phyloP scores from a whole-genome alignment of 768 basidiomycete genomes.

The Phlebiopsis flavidoalba region DNA sequence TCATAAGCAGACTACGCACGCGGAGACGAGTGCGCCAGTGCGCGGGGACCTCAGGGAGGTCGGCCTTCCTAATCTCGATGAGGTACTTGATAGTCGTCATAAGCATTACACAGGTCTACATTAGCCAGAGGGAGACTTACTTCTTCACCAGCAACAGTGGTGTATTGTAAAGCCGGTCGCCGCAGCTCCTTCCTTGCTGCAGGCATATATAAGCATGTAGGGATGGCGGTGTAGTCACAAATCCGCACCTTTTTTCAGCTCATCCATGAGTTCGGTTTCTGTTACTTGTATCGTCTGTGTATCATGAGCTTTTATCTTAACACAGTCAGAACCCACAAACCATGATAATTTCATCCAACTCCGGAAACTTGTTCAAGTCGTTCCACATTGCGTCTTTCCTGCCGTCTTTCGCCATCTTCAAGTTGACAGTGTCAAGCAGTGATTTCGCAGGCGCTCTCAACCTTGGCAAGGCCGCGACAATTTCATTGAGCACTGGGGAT shows the following conservation, averaged over 20 bases:
- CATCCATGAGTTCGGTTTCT: conserved; percentile 67
- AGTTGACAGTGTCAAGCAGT: conserved; percentile 50
- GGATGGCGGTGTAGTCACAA: background rate
- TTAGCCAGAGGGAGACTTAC: conserved; percentile 30
- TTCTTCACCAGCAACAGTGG: conserved; percentile 62
- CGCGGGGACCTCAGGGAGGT: conserved; percentile 37
- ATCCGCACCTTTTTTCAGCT: conserved; percentile 58
- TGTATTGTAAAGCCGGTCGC: conserved; percentile 71
- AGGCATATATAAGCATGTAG: background rate
- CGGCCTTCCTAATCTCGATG: conserved; percentile 68
- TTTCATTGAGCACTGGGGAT: conserved; percentile 63
- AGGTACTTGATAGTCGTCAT: conserved; percentile 54
- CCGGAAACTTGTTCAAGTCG: conserved; percentile 31
- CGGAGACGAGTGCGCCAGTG: conserved; percentile 65
- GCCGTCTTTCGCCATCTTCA: conserved; percentile 61
- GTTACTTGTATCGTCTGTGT: conserved; percentile 58
- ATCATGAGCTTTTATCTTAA: background rate
- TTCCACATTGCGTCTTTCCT: conserved; percentile 70
- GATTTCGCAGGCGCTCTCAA: conserved; percentile 49
- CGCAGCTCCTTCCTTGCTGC: conserved; percentile 68
- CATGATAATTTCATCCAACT: background rate
- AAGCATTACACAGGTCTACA: background rate
- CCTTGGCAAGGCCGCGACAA: conserved; percentile 63
- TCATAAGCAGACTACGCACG: conserved; percentile 31
- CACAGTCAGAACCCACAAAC: background rate